Conservation (phyloP, 108 stramenopile genomes). For the Schizochytrium sp. region DNA sequence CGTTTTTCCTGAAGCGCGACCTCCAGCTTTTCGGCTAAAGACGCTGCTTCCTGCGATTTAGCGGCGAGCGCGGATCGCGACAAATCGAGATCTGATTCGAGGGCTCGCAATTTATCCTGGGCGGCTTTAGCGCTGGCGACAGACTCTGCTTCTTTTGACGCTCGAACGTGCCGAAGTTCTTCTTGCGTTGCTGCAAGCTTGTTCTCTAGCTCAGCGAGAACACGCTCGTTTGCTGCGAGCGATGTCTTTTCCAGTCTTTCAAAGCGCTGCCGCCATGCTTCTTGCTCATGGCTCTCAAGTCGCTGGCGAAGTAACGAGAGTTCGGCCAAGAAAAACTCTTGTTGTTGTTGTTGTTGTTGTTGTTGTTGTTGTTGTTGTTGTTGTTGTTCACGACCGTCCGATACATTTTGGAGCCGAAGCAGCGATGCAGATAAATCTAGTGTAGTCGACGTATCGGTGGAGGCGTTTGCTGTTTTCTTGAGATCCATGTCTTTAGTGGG, state of each 20-base stretch:
- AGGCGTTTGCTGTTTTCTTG: neutral
- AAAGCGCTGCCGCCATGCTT: neutral
- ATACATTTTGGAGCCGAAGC: no score
- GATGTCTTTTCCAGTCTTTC: neutral
- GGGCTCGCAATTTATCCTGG: neutral
- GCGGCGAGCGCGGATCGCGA: neutral
- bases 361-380: no score
- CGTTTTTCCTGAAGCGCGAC: neutral
- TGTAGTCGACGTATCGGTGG: no score
- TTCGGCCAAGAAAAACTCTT: neutral
- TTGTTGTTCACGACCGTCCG: no score
- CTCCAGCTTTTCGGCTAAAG: neutral
- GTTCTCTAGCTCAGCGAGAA: neutral
- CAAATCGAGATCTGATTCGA: neutral
- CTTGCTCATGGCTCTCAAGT: neutral
- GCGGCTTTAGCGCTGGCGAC: neutral
- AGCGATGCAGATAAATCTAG: no score
- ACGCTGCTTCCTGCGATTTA: neutral
- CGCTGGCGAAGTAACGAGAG: neutral
- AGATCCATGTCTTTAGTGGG: neutral
- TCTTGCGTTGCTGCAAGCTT: neutral
- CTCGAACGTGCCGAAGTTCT: neutral
- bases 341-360: neutral
- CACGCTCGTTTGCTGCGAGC: neutral
- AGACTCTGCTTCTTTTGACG: neutral